Conservation (phyloP, 768 basidiomycete species). For the Mycena filopes region DNA sequence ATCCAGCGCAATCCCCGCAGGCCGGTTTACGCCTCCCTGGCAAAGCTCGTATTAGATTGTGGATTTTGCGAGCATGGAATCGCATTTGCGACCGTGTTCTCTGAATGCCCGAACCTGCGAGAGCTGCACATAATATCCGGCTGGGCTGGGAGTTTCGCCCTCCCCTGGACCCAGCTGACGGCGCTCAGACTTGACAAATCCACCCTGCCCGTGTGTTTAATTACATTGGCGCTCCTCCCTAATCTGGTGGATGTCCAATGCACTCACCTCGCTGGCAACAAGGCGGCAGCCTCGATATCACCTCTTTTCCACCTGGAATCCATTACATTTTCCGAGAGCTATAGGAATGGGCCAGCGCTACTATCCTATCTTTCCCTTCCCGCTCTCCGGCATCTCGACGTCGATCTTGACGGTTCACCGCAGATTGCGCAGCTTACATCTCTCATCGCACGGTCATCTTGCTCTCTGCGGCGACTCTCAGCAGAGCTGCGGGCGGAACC, state of each 20-base stretch:
- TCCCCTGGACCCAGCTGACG: constrained; percentile 5
- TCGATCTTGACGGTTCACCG: not conserved
- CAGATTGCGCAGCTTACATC: not conserved
- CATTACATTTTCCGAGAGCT: not conserved
- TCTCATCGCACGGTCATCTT: constrained; percentile 5
- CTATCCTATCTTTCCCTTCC: constrained; percentile 10
- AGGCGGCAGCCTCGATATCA: too few species aligned
- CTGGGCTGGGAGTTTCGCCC: not conserved
- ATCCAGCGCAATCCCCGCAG: not conserved
- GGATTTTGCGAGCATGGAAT: not conserved
- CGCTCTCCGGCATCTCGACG: constrained; percentile 9
- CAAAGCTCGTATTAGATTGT: constrained; percentile 1
- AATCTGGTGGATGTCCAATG: constrained; percentile 1
- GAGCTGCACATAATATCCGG: constrained; percentile 11
- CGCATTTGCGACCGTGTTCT: not conserved
- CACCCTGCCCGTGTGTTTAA: not conserved
- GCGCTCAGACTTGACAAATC: constrained; percentile 13
- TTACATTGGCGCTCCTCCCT: not conserved
- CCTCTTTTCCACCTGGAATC: constrained; percentile 14
- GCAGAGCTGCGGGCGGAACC: not conserved
- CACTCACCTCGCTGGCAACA: not conserved
- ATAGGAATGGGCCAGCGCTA: constrained; percentile 15
- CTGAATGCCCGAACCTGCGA: not conserved
- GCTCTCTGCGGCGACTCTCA: constrained; percentile 15
- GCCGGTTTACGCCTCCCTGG: not conserved